Evolutionary conservation across 805 yeast genomes (phyloP), one percentile per base, ranked within the genome.

Genomic region (Pichia membranifaciens): DNA sequence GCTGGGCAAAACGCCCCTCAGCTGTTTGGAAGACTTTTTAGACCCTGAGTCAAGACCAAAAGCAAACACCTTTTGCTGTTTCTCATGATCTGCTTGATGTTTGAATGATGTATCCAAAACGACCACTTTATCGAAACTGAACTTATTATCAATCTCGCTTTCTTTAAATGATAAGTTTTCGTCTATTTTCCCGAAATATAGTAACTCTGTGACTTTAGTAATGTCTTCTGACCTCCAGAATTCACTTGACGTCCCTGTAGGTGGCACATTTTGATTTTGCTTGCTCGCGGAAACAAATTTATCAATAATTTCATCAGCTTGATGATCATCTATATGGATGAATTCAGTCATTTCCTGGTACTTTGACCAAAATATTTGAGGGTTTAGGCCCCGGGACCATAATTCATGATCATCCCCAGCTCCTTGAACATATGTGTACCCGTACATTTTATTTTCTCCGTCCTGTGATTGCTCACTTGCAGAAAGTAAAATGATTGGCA

Each of bases 321-420:
- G n/a, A 5, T 17, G 16, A 33, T 17, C 8, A 33, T 33, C 16
- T 17, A 33, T 9, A 33, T 17, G 16, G n/a, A n/a, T 17, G 8
- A n/a, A 17, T 6, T 17, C 16, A 8, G 7, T 17, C 9, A 8
- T 17, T 17, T n/a, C n/a, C 5, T 37, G 28, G 29, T 21, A 21
- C 18, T 37, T 37, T 43, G 41, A 44, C 95, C 95, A 87, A 42
- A 84, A 76, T 23, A 76, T 42, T 0, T 57, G 55, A 0, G 90
- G 79, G 1, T 71, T 73, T 28, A 87, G 61, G 0, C 72, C 67
- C 4, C 74, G 69, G 0, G 83, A 75, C 97, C 96, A 89, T 10
- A 82, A 68, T 57, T 89, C 97, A 60, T 89, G 96, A 57, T 90
- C 96, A 62, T 89, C 97, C 0, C 93, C 96, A 0, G 96, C 93